Base-by-base conservation (phyloP, 2,329 filamentous ascomycete genomes). In the Clathrospora elynae region DNA sequence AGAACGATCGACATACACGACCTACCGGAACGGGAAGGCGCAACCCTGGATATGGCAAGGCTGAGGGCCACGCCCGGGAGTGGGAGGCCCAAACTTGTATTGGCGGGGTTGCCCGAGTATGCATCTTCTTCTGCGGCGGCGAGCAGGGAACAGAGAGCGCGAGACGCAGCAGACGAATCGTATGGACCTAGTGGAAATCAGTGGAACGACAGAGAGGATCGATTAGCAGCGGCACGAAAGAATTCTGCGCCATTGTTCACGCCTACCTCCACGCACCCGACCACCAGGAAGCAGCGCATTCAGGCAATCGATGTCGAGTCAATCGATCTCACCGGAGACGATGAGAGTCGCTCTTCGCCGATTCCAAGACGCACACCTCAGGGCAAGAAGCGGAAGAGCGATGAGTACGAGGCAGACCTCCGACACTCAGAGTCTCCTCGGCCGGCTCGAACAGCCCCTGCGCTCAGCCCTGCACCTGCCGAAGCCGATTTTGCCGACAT, bases 301-400 rank as follows among this genome's bases (percentile, higher is more conserved):
- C 46, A 58, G 28, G 22, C 35, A 8, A 41, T 53, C 6, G 57
- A 61, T 34, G 47, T 70, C 4, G 67, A 70, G 29, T 54, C 67
- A 6, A 70, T 72, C 16, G 69, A 72, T 35, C 52, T 72, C 22
- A 71, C 69, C 3, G 64, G 59, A 12, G 61, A 63, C 11, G 55
- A 56, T 13, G 52, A 60, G 3, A 24, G 11, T 6, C 47, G 25
- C 6, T 50, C 50, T 11, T 61, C 56, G 22, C 57, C 61, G 9
- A 51, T 51, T 24, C 51, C 53, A 10, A 40, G 28, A 16, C 49
- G 49, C 9, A 35, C 33, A 8, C 47, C 40, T 28, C 60, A 60
- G 23, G 53, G 62, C 19, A 70, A 69, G 42, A 77, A 77, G 56
- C 65, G 75, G 29, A 76, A 75, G 57, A 77, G 74, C 52, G 70